phyloP scores from a whole-genome alignment of 768 basidiomycete species.

The Boletus eberwhitei region DNA sequence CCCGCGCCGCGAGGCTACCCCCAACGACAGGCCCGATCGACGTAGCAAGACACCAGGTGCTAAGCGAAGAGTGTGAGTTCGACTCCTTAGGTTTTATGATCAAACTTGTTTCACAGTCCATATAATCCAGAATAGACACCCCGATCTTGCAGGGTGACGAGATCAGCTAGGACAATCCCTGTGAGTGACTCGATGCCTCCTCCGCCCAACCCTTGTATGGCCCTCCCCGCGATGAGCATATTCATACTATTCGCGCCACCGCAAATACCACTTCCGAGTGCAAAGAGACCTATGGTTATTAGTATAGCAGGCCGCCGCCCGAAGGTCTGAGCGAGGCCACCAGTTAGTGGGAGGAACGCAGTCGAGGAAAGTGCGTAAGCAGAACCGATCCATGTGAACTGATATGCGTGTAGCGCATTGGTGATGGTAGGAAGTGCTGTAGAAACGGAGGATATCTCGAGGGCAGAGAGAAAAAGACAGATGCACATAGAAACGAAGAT shows the following conservation, averaged over 20 bases:
- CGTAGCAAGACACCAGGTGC: slow-evolving; percentile 36
- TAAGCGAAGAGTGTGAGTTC: not conserved
- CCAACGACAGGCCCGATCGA: slow-evolving; percentile 37
- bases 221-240: slow-evolving; percentile 41
- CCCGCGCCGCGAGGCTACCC: slow-evolving; percentile 31
- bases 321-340: slow-evolving; percentile 39
- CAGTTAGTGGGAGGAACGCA: slow-evolving; percentile 39
- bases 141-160: slow-evolving; percentile 45
- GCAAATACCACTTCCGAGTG: slow-evolving; percentile 40
- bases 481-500: slow-evolving; percentile 29
- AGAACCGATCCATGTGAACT: slow-evolving; percentile 45
- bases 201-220: slow-evolving; percentile 40
- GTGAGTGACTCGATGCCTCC: slow-evolving; percentile 38
- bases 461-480: slow-evolving; percentile 30
- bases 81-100: not conserved
- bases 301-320: slow-evolving; percentile 37
- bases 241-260: slow-evolving; percentile 41
- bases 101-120: slow-evolving; percentile 27
- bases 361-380: slow-evolving; percentile 42
- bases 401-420: slow-evolving; percentile 32
- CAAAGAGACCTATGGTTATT: slow-evolving; percentile 33
- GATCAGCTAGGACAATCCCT: slow-evolving; percentile 43
- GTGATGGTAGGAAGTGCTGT: slow-evolving; percentile 45
- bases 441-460: slow-evolving; percentile 32
- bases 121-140: slow-evolving; percentile 39